phyloP scores from a whole-genome alignment of 257 asterid species.

The Solanum gandarillasii region DNA sequence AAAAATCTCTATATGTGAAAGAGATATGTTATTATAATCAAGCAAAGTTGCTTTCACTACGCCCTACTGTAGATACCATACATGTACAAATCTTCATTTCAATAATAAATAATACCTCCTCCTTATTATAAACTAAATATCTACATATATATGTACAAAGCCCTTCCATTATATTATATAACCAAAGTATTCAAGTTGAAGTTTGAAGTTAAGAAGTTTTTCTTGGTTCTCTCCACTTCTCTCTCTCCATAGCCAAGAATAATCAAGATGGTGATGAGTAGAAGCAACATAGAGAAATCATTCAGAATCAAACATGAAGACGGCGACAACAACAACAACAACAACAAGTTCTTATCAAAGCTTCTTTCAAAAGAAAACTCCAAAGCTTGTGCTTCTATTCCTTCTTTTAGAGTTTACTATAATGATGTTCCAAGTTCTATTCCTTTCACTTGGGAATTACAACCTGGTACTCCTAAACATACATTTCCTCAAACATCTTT shows the following conservation, averaged over 20 bases:
- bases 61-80: neutral
- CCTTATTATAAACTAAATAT: neutral
- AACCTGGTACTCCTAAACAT: conserved; percentile 29
- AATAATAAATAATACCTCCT: neutral
- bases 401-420: conserved; percentile 28
- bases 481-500: neutral
- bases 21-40: neutral
- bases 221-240: neutral
- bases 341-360: conserved; percentile 6
- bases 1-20: neutral
- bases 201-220: neutral
- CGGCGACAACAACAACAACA: neutral
- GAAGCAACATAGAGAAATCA: neutral
- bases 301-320: conserved; percentile 6
- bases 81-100: neutral
- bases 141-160: too few species aligned
- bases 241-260: neutral
- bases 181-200: neutral
- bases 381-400: neutral
- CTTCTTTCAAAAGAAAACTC: conserved; percentile 8
- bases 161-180: neutral
- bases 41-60: neutral
- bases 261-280: conserved; percentile 3
- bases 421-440: conserved; percentile 12
- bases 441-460: conserved; percentile 28